These are phyloP conservation scores for Dryadomyces sulphureus DNA, from an alignment of 2,329 filamentous ascomycete species.

Conservation along the genomic window DNA sequence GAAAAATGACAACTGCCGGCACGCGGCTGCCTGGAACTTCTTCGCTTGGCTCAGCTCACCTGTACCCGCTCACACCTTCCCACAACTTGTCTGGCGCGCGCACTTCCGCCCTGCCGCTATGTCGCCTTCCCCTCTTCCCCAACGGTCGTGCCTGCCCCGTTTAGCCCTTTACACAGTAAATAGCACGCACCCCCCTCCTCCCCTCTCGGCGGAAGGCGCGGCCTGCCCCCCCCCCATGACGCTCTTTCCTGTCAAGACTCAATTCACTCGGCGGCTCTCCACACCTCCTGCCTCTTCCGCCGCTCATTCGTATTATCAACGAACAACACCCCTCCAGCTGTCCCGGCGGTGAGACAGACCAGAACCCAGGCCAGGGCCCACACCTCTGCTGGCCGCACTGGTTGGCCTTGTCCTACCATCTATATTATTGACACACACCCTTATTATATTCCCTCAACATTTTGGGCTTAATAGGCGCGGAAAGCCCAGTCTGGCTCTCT, in stretches of 20 bases:
- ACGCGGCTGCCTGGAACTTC: no score
- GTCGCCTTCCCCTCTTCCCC: neutral
- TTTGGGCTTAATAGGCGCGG: neutral
- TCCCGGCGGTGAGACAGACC: neutral
- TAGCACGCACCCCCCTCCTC: no score
- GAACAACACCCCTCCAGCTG: neutral
- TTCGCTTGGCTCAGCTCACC: no score
- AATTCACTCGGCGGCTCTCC: neutral
- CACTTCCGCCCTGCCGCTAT: neutral
- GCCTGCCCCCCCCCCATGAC: neutral
- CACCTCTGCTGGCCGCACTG: neutral
- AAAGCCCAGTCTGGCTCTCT: neutral
- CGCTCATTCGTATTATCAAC: no score
- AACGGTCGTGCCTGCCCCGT: neutral
- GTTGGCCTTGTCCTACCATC: neutral
- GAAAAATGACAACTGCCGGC: no score
- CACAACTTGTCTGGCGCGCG: no score
- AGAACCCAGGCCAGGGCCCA: neutral
- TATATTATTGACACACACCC: neutral
- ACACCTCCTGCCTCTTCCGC: neutral
- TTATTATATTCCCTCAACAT: neutral
- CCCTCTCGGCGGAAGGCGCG: neutral
- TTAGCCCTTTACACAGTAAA: neutral
- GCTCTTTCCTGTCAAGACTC: neutral
- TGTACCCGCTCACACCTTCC: no score